Evolutionary conservation across 176 grass and related monocot species (phyloP), one percentile per base, ranked within the genome.

Genomic region (Ensete glaucum): DNA sequence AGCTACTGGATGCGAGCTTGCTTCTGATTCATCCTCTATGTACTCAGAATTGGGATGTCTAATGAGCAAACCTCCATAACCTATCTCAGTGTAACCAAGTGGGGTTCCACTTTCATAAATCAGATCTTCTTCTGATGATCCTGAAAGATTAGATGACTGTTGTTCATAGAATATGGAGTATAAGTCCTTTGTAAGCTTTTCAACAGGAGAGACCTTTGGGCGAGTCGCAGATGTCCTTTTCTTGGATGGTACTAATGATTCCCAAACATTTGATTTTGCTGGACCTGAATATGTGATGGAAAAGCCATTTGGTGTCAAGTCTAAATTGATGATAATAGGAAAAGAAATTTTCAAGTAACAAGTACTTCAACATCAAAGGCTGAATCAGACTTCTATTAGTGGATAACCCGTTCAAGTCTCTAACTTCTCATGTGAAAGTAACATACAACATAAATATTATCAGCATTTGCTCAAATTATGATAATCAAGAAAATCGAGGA

Each of bases 201-300:
- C 87, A 24, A 96, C 81, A 19, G 81, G 74, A 64, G 92, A 92
- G 73, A 78, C 69, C 73, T 88, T 90, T 9, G 79, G 50, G 52
- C 81, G 85, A 64, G 79, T 81, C 16, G 84, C 76, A 80, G 54
- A 77, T 13, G 87, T 96, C 78, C 87, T 87, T 75, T 88, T 96
- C 80, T 79, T 96, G 60, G 89, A 96, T 71, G 89, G 92, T 26
- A 89, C 73, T 53, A 90, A 48, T 15, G 87, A 84, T 60, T 90
- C 92, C 92, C 92, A 92, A 76, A 86, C 85, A 78, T 96, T 90
- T 60, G 92, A 96, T 59, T 96, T 89, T 21, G 85, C 85, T 82
- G 89, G 90, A 77, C 89, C 89, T 90, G 85, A 76, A 82, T 43
- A 43, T 43, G 34, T 43, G 3, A 83, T 62, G 22, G 52, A 50